Percentiles rank a stretch among this genome's conserved stretches.
Conservation (phyloP, 192 early-diverging fungal species). For the Coemansia sp. region DNA sequence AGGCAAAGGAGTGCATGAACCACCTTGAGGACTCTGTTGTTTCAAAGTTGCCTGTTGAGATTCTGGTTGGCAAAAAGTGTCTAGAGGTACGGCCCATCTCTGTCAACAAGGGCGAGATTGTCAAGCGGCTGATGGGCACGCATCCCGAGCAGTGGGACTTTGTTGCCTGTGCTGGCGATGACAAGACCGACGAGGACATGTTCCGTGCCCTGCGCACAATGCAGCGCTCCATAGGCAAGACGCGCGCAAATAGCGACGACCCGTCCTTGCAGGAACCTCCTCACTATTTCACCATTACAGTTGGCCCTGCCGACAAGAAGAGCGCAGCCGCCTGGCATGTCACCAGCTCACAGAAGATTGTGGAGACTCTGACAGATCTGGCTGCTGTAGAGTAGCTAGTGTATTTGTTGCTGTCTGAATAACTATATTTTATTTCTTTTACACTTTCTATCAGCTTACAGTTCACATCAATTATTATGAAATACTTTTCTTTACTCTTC, state of each 20-base stretch:
- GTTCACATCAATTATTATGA: not conserved
- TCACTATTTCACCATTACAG: constrained; percentile 71
- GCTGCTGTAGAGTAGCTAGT: constrained; percentile 10
- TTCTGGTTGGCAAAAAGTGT: constrained; percentile 95
- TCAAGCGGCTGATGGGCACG: constrained; percentile 73
- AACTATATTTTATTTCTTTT: not conserved
- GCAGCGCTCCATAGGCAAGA: constrained; percentile 19
- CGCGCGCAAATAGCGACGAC: not conserved
- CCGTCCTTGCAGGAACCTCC: constrained; percentile 21
- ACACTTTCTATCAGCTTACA: not conserved
- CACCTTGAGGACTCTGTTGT: constrained; percentile 89
- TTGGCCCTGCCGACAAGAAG: constrained; percentile 86
- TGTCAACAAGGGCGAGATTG: constrained; percentile 97
- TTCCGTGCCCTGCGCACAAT: constrained; percentile 67
- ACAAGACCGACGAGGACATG: constrained; percentile 98
- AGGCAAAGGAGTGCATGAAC: constrained; percentile 96
- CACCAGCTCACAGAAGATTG: constrained; percentile 36
- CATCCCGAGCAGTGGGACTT: constrained; percentile 75
- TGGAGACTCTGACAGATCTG: constrained; percentile 28
- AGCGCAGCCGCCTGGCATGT: constrained; percentile 87
- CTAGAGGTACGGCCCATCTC: constrained; percentile 90
- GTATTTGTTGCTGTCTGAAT: not conserved
- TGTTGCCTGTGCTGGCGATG: constrained; percentile 94
- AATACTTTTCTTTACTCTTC: no score
- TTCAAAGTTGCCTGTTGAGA: constrained; percentile 92